Conservation (phyloP, 2,329 filamentous ascomycete species). For the Dothidotthia symphoricarpi region DNA sequence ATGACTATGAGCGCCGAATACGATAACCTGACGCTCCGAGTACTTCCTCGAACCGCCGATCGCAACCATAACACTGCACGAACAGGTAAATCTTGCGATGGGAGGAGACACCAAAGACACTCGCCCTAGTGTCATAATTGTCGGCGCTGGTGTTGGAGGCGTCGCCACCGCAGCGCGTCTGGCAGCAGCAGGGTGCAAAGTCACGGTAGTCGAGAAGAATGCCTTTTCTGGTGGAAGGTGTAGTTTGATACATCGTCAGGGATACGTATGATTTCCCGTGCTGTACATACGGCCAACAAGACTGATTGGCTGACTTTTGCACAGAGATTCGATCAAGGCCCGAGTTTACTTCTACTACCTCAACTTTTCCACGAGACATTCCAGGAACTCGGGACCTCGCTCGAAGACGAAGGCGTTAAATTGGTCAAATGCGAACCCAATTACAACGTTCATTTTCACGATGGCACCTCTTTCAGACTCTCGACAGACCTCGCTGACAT, state of each 20-base stretch:
- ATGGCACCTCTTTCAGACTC: slow-evolving; percentile 62
- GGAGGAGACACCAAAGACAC: neutral
- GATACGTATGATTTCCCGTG: slow-evolving; percentile 48
- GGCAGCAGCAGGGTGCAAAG: slow-evolving; percentile 65
- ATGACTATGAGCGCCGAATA: too few relatives aligned
- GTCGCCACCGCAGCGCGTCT: slow-evolving; percentile 70
- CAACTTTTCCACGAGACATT: slow-evolving; percentile 69
- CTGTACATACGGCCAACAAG: neutral
- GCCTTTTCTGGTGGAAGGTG: slow-evolving; percentile 69
- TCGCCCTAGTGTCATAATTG: slow-evolving; percentile 29
- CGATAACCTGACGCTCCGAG: too few relatives aligned
- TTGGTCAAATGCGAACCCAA: slow-evolving; percentile 72
- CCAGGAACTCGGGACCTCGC: slow-evolving; percentile 63
- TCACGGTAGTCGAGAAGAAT: slow-evolving; percentile 80
- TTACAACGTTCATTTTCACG: slow-evolving; percentile 71
- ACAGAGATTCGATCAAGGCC: slow-evolving; percentile 71
- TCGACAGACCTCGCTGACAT: slow-evolving; percentile 68
- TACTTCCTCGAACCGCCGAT: too few relatives aligned
- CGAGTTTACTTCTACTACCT: slow-evolving; percentile 70
- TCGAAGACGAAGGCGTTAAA: slow-evolving; percentile 64
- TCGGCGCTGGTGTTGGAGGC: slow-evolving; percentile 69
- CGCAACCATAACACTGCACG: too few relatives aligned
- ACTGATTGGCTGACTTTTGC: slow-evolving; percentile 3
- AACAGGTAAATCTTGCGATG: too few relatives aligned
- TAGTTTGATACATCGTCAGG: slow-evolving; percentile 60